Conservation (phyloP, 2,329 filamentous ascomycete species). For the Diaporthe sp. region DNA sequence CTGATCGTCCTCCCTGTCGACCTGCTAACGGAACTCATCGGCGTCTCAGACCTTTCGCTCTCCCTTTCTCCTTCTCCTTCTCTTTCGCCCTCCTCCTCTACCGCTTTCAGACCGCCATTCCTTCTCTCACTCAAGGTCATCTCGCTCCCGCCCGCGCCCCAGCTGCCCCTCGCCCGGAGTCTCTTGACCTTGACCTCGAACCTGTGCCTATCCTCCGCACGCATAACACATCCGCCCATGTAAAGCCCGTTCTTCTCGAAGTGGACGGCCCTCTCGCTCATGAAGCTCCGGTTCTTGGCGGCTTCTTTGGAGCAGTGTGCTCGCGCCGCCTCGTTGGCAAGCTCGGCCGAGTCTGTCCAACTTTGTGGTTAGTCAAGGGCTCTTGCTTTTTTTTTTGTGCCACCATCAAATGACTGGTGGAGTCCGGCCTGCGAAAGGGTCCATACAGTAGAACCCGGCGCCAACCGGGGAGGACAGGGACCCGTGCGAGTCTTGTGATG, state of each 20-base stretch:
- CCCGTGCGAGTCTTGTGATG: slow-evolving; percentile 25
- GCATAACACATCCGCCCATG: slow-evolving; percentile 34
- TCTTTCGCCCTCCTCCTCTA: slow-evolving; percentile 31
- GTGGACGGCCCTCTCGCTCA: slow-evolving; percentile 31
- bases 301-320: slow-evolving; percentile 38
- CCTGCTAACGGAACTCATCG: slow-evolving; percentile 15
- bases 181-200: slow-evolving; percentile 39
- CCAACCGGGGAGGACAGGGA: slow-evolving; percentile 31
- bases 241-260: slow-evolving; percentile 39
- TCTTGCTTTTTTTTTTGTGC: neutral
- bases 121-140: neutral
- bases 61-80: neutral
- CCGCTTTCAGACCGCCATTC: slow-evolving; percentile 5
- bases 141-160: slow-evolving; percentile 18
- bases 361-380: neutral
- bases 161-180: slow-evolving; percentile 34
- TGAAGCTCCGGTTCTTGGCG: slow-evolving; percentile 5
- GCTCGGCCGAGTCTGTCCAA: slow-evolving; percentile 33
- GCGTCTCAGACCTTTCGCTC: slow-evolving; percentile 23
- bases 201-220: slow-evolving; percentile 36
- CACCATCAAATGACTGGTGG: too few relatives aligned
- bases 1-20: slow-evolving; percentile 24
- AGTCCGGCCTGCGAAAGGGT: neutral
- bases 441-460: slow-evolving; percentile 33
- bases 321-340: slow-evolving; percentile 38